These are phyloP conservation scores for Mrakia blollopis DNA, from an alignment of 768 basidiomycete species.

Conservation along the genomic window DNA sequence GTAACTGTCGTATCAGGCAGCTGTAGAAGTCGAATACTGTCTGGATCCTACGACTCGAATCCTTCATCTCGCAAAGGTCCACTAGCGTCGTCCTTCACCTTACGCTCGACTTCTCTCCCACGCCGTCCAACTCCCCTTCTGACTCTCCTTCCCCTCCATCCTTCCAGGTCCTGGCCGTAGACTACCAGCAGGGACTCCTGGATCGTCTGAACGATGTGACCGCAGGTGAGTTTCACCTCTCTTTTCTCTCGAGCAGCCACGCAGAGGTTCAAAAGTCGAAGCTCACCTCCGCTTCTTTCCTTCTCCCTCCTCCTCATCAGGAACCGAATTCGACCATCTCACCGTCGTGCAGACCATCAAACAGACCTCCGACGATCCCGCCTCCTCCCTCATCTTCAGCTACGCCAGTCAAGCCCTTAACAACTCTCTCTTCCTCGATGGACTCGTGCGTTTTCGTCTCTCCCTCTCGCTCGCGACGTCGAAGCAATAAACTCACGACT, in stretches of 20 bases:
- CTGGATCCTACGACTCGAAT: too few species aligned
- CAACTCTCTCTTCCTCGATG: constrained; percentile 88
- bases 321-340: constrained; percentile 54
- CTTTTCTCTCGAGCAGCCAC: neutral
- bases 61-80: too few species aligned
- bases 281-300: neutral
- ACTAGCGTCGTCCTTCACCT: too few species aligned
- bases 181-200: constrained; percentile 81
- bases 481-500: neutral
- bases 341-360: constrained; percentile 69
- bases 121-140: neutral
- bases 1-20: too few species aligned
- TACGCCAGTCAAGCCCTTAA: constrained; percentile 89
- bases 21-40: too few species aligned
- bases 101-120: neutral
- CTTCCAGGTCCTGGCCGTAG: constrained; percentile 58
- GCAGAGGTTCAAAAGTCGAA: neutral
- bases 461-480: neutral
- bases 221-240: constrained; percentile 51
- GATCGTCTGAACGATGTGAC: constrained; percentile 70
- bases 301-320: constrained; percentile 43
- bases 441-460: constrained; percentile 58
- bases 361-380: constrained; percentile 56
- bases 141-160: neutral
- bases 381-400: constrained; percentile 70